Evolutionary conservation across 345 rosid genomes (phyloP), one percentile per base, ranked within the genome.

Genomic region (Hirschfeldia incana): DNA sequence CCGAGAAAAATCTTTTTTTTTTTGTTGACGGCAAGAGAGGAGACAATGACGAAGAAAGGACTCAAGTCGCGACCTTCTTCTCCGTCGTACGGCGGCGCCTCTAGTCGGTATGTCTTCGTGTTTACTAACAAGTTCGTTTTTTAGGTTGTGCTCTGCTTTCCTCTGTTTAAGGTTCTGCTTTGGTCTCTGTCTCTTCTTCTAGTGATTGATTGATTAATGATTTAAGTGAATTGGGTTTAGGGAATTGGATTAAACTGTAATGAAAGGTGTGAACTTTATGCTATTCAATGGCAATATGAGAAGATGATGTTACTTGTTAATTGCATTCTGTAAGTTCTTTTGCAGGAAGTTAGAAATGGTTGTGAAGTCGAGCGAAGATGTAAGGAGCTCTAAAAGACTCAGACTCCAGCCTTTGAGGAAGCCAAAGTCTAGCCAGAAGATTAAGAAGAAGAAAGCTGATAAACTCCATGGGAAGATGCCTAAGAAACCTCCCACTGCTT

Each of bases 401-500:
- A 67, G 82, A 59, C 77, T 79, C 21, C 34, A 67, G 78, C 70
- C 76, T 27, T 55, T 70, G 68, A 69, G 32, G 77, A 87, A 84
- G 71, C 64, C 82, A 32, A 85, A 78, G 74, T 4, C 72, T 57
- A 86, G 65, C 55, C 78, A 60, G 76, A 84, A 11, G 8, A 6
- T 76, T 9, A 53, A 76, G 76, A 84, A 78, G 73, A 87, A 84
- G 83, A 85, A 86, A 74, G 36, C 30, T 1, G 15, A 5, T 65
- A 88, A 87, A 83, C 9, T 79, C 28, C 91, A 88, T 42, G 36
- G 4, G 37, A 83, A 85, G 79, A 92, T 76, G 84, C 98, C 98
- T 1, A 94, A 94, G 88, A 92, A 94, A 76, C 97, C 97, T 55
- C 91, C 97, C 6, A 94, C 97, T 69, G 97, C 94, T 42, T 94